Conservation (phyloP, 139 green algal species). For the Mesostigma viride region DNA sequence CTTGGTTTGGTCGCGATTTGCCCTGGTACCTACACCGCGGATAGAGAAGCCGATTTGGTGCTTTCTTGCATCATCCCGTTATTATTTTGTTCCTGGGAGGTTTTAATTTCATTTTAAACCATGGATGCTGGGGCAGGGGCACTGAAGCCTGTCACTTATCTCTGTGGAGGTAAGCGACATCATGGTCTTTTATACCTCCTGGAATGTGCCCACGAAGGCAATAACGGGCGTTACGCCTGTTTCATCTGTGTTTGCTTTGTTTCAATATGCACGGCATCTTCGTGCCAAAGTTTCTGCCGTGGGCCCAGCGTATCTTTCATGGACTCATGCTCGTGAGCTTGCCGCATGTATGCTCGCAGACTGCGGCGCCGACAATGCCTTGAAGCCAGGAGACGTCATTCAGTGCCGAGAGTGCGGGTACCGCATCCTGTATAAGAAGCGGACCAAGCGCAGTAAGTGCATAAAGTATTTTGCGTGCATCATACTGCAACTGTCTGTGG, state of each 20-base stretch:
- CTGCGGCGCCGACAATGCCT: constrained; percentile 71
- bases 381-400: constrained; percentile 83
- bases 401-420: constrained; percentile 90
- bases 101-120: background rate
- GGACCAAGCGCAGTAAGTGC: constrained; percentile 62
- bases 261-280: background rate
- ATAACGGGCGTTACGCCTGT: background rate
- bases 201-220: no score
- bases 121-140: background rate
- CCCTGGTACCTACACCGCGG: no score
- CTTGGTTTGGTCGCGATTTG: no score
- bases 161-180: constrained; percentile 17
- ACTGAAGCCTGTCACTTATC: constrained; percentile 23
- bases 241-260: background rate
- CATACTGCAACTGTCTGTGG: no score
- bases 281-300: background rate
- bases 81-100: no score
- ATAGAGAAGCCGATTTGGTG: no score
- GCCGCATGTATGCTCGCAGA: constrained; percentile 31
- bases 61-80: no score
- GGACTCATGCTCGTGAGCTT: background rate
- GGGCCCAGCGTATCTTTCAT: no score
- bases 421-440: constrained; percentile 97
- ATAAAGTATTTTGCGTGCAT: no score
- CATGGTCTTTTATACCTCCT: no score